These are phyloP conservation scores for Cladosporium sp. DNA, from an alignment of 2,329 filamentous ascomycete species.

Conservation along the genomic window DNA sequence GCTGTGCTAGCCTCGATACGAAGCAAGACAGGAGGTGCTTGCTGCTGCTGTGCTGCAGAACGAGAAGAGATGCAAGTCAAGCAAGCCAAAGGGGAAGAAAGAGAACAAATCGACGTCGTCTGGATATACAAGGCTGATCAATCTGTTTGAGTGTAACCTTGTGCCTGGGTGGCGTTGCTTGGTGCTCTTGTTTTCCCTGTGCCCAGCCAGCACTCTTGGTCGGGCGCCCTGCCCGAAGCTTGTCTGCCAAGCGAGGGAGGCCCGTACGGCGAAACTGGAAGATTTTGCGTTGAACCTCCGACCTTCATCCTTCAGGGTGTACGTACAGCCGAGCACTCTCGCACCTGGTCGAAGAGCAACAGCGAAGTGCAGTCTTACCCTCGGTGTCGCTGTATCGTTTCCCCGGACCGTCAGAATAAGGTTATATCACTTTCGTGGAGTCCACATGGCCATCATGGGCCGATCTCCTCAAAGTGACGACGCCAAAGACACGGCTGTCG, in stretches of 20 bases:
- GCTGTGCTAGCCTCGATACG: conserved; percentile 9
- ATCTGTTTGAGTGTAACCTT: conserved; percentile 5
- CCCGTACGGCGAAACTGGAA: conserved; percentile 4
- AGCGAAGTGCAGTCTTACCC: not conserved
- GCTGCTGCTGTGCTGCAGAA: not conserved
- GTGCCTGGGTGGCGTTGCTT: conserved; percentile 14
- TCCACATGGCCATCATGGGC: conserved; percentile 6
- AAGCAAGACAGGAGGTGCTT: conserved; percentile 2
- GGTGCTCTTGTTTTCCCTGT: conserved; percentile 10
- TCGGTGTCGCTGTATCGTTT: conserved; percentile 10
- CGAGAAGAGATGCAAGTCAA: not conserved
- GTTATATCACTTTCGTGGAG: conserved; percentile 17
- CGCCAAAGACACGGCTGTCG: conserved; percentile 19
- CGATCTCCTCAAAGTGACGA: conserved; percentile 7
- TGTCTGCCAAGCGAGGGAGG: conserved; percentile 10
- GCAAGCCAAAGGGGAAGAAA: not conserved
- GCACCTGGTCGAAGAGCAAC: not conserved
- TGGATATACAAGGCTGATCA: conserved; percentile 9
- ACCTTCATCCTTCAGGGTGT: not conserved
- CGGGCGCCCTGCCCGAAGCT: not conserved
- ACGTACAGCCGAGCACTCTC: not conserved
- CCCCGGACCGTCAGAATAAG: conserved; percentile 10
- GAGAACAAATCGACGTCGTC: not conserved
- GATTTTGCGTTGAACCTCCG: conserved; percentile 9
- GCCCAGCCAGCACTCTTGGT: not conserved